Percentiles rank a stretch among this genome's conserved stretches.
phyloP scores from a whole-genome alignment of 1,284 basidiomycete species.

The Melampsora medusae region DNA sequence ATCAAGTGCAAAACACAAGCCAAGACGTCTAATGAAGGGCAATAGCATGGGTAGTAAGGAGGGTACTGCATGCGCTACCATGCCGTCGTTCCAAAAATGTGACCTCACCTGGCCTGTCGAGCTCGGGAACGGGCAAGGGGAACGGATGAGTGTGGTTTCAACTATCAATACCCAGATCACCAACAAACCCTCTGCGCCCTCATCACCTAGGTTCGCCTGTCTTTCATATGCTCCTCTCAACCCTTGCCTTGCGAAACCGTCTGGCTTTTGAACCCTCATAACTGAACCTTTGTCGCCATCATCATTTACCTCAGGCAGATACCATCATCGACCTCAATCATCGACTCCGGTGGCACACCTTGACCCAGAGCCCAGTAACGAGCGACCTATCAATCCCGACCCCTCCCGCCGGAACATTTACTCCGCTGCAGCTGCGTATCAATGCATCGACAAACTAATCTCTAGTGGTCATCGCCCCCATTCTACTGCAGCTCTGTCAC shows the following conservation, averaged over 20 bases:
- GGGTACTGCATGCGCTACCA: background rate
- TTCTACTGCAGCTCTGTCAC: background rate
- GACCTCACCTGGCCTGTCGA: slow-evolving; percentile 22
- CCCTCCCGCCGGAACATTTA: background rate
- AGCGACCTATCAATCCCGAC: background rate
- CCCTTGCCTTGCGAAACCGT: background rate
- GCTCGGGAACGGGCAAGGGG: slow-evolving; percentile 12
- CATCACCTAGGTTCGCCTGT: background rate
- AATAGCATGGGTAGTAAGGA: background rate
- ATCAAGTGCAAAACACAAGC: background rate
- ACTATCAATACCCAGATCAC: background rate
- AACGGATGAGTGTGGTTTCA: slow-evolving; percentile 7
- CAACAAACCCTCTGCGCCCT: background rate
- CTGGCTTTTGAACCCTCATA: background rate
- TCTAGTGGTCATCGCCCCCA: background rate
- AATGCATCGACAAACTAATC: background rate
- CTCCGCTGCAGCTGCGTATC: background rate
- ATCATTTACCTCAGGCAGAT: background rate
- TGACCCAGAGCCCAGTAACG: background rate
- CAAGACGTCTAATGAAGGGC: background rate
- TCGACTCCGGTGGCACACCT: background rate
- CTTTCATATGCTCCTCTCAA: background rate
- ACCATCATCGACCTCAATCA: background rate
- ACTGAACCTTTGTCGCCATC: background rate
- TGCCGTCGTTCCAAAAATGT: background rate